phyloP scores from a whole-genome alignment of 768 basidiomycete genomes.

The Naganishia kalamii region DNA sequence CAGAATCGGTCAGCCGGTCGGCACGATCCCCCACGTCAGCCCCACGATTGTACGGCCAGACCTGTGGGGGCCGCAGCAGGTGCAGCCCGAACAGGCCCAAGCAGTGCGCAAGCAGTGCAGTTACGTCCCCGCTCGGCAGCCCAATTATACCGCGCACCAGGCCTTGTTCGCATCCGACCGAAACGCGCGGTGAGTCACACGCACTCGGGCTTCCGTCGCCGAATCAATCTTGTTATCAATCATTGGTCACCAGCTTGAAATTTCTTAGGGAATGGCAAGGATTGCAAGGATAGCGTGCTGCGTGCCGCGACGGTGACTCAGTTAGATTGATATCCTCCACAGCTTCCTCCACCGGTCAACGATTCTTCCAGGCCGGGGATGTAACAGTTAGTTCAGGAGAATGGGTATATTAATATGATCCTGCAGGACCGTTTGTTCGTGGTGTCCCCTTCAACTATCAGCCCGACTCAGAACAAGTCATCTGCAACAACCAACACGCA shows the following conservation, averaged over 20 bases:
- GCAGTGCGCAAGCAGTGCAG: too few species aligned
- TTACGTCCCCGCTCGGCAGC: too few species aligned
- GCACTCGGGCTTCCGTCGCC: too few species aligned
- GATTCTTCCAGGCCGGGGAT: not conserved
- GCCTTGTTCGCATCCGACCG: too few species aligned
- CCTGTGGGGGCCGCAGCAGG: too few species aligned
- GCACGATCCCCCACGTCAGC: too few species aligned
- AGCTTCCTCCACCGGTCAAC: not conserved
- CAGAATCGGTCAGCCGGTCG: too few species aligned
- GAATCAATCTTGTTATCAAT: not conserved
- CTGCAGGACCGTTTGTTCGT: not conserved
- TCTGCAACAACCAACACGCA: not conserved
- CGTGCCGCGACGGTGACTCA: constrained; percentile 7
- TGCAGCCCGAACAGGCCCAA: too few species aligned
- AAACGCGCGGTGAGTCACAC: too few species aligned
- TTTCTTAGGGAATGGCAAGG: not conserved
- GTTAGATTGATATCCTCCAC: not conserved
- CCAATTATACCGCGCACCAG: too few species aligned
- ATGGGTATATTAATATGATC: not conserved
- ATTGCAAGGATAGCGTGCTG: not conserved
- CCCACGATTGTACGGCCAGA: too few species aligned
- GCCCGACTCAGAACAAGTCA: not conserved
- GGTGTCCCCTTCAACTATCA: not conserved
- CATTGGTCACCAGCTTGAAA: not conserved
- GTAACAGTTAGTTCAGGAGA: not conserved